Evolutionary conservation across 495 filamentous ascomycete species (phyloP).

Genomic region (Neurospora intermedia): DNA sequence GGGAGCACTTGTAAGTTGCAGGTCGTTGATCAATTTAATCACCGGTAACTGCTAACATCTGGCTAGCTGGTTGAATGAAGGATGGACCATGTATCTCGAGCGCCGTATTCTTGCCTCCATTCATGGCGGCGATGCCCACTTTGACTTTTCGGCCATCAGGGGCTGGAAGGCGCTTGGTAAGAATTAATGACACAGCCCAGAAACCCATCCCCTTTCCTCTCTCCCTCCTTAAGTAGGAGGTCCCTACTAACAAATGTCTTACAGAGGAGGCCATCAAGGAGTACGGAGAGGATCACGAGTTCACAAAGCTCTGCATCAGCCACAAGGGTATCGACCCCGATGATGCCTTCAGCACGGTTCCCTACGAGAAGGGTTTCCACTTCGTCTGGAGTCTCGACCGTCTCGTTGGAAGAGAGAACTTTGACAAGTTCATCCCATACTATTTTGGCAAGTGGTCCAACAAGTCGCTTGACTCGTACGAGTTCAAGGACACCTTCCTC

Average conservation of each 20-base stretch:
- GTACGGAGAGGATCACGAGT: conserved; percentile 75
- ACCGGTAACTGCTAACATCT: conserved; percentile 6
- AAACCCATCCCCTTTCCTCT: too few species aligned
- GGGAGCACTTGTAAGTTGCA: conserved; percentile 72
- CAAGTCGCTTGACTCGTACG: conserved; percentile 79
- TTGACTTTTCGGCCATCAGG: conserved; percentile 89
- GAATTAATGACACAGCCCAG: background rate
- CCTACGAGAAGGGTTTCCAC: conserved; percentile 57
- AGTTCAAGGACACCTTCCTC: conserved; percentile 80
- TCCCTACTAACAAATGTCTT: background rate
- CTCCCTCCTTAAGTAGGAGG: background rate
- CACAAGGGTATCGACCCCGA: conserved; percentile 88
- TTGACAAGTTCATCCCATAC: conserved; percentile 87
- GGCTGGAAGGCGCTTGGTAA: conserved; percentile 55
- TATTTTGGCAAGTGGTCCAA: conserved; percentile 77
- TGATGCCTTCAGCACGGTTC: conserved; percentile 83
- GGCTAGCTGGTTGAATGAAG: conserved; percentile 77
- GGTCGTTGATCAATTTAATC: background rate
- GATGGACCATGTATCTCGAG: conserved; percentile 92
- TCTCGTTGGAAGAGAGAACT: conserved; percentile 73
- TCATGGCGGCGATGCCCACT: conserved; percentile 65
- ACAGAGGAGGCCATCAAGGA: conserved; percentile 61
- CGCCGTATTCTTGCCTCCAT: conserved; percentile 56
- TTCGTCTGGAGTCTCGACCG: conserved; percentile 73
- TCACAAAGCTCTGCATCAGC: conserved; percentile 79